Percentiles rank a stretch among this genome's conserved stretches.
Evolutionary conservation across 371 early-diverging fungal genomes (phyloP).

Genomic region (Chytridium lagenaria): DNA sequence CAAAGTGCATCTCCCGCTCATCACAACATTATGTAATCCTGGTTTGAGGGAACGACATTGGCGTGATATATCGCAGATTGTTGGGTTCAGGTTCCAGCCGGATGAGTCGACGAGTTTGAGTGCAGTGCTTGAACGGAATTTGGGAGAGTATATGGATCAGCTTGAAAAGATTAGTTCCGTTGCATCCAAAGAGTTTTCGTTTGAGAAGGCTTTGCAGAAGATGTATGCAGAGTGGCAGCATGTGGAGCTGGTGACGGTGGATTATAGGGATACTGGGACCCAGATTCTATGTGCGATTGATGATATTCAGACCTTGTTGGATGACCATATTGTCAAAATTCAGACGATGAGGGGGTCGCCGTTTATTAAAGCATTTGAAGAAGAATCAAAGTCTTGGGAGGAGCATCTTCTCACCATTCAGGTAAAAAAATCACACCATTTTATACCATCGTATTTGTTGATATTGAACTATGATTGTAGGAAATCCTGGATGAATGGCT

Average conservation of each 20-base stretch:
- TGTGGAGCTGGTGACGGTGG: conserved; percentile 54
- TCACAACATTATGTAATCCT: conserved; percentile 59
- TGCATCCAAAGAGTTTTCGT: conserved; percentile 62
- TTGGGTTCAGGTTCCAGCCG: conserved; percentile 60
- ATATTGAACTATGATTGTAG: conserved; percentile 30
- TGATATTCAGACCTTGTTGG: conserved; percentile 58
- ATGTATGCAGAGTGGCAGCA: conserved; percentile 63
- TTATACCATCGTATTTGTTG: neutral
- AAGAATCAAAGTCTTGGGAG: conserved; percentile 56
- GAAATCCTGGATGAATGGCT: conserved; percentile 65
- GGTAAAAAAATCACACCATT: conserved; percentile 26
- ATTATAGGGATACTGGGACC: conserved; percentile 61
- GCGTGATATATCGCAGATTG: conserved; percentile 57
- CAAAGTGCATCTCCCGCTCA: conserved; percentile 60
- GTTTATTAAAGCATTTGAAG: conserved; percentile 62
- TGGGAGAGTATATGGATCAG: conserved; percentile 52
- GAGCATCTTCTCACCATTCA: conserved; percentile 53
- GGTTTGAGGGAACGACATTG: conserved; percentile 61
- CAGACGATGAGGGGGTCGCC: conserved; percentile 64
- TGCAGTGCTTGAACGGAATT: conserved; percentile 54
- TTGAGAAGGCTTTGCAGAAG: conserved; percentile 62
- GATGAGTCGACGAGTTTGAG: conserved; percentile 57
- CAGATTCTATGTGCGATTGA: conserved; percentile 58
- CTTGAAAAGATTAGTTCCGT: conserved; percentile 54
- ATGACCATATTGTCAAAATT: conserved; percentile 64